Evolutionary conservation across 2,329 filamentous ascomycete species (phyloP).

Genomic region (Thermoascus crustaceus): DNA sequence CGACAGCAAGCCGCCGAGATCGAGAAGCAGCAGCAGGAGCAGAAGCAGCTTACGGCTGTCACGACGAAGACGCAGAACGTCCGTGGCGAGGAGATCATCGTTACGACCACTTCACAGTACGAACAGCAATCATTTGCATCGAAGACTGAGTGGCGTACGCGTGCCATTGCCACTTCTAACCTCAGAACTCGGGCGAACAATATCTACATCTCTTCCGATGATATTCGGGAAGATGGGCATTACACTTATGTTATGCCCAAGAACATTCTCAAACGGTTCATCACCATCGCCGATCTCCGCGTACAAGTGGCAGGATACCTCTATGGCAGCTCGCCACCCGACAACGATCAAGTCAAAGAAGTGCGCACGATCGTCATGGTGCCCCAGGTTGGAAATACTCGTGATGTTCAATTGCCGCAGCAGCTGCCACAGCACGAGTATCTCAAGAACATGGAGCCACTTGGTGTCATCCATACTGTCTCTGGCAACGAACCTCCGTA

Average conservation of each 20-base stretch:
- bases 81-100: conserved; percentile 94
- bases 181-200: conserved; percentile 91
- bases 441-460: conserved; percentile 74
- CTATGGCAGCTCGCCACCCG: conserved; percentile 83
- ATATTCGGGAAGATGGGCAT: conserved; percentile 77
- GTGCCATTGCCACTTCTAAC: conserved; percentile 94
- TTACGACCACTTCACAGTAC: conserved; percentile 95
- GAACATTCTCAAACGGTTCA: conserved; percentile 97
- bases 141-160: conserved; percentile 96
- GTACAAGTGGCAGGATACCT: conserved; percentile 95
- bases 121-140: conserved; percentile 97
- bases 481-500: conserved; percentile 92
- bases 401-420: conserved; percentile 83
- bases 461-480: conserved; percentile 91
- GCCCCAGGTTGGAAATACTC: conserved; percentile 87
- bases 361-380: conserved; percentile 95
- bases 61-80: conserved; percentile 98
- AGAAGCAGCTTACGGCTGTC: conserved; percentile 90
- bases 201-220: conserved; percentile 95
- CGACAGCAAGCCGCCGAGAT: conserved; percentile 97
- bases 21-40: conserved; percentile 96
- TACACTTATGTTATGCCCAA: conserved; percentile 98
- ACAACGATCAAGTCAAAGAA: conserved; percentile 96
- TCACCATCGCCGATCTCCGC: conserved; percentile 90
- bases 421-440: conserved; percentile 88